Evolutionary conservation across 345 rosid genomes (phyloP).

Genomic region (Xanthoceras sorbifolium): DNA sequence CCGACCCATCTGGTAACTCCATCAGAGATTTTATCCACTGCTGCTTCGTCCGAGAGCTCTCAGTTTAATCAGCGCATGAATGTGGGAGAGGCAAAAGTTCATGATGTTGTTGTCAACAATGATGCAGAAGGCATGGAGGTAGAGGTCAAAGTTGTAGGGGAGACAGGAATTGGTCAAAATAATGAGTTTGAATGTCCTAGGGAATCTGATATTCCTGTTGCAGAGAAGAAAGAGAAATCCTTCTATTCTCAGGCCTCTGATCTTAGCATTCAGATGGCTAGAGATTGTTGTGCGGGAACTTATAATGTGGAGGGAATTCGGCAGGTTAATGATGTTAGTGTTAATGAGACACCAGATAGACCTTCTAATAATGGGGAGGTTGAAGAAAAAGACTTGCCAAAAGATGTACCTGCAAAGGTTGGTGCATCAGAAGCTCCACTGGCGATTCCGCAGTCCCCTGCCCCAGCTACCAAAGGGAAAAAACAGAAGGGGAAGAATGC

Average conservation of each 20-base stretch:
- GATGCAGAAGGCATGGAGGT: constrained; percentile 47
- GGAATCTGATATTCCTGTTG: constrained; percentile 32
- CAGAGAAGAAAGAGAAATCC: constrained; percentile 54
- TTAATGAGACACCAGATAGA: constrained; percentile 33
- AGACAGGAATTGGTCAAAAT: constrained; percentile 37
- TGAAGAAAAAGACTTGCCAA: constrained; percentile 36
- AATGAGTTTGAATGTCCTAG: constrained; percentile 35
- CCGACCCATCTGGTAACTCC: constrained; percentile 77
- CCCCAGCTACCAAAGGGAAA: constrained; percentile 52
- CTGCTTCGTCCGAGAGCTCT: constrained; percentile 46
- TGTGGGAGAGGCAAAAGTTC: constrained; percentile 42
- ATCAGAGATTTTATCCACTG: constrained; percentile 60
- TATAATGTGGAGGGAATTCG: constrained; percentile 39
- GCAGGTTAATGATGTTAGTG: constrained; percentile 31
- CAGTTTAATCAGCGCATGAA: constrained; percentile 41
- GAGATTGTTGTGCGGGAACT: constrained; percentile 44
- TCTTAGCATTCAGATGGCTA: constrained; percentile 60
- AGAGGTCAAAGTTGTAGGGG: constrained; percentile 58
- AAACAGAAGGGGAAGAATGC: constrained; percentile 54
- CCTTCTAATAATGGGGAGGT: constrained; percentile 32
- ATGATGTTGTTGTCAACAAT: constrained; percentile 45
- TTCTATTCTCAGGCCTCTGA: constrained; percentile 72
- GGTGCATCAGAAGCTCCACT: constrained; percentile 34
- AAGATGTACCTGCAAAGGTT: constrained; percentile 37
- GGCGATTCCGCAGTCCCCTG: constrained; percentile 32